Base-by-base conservation (phyloP, 2,329 filamentous ascomycete genomes). In the Aulographum hederae region DNA sequence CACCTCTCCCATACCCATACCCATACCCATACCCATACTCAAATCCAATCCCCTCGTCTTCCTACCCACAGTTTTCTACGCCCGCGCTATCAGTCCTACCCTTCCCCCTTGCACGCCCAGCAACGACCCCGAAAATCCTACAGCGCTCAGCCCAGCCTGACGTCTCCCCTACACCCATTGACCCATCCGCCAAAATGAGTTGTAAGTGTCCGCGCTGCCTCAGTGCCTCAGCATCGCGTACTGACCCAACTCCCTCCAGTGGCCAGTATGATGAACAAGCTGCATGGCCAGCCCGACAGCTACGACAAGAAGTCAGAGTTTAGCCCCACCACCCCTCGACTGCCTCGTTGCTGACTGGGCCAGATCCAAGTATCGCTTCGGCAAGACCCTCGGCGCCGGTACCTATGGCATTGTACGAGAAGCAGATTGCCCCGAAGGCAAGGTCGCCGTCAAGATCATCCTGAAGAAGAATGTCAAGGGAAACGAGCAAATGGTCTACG, bases 391-490 rank as follows among this genome's bases (percentile, higher is more conserved):
- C 36, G 89, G 89, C 49, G 89, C 89, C 38, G 89, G 89, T 45
- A 98, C 89, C 46, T 98, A 98, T 65, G 89, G 89, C 49, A 92
- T 98, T 48, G 89, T 98, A 47, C 74, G 89, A 46, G 89, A 98
- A 59, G 89, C 89, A 37, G 84, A 94, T 38, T 70, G 80, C 43
- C 72, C 77, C 26, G 67, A 69, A 14, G 81, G 82, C 53, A 78
- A 93, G 64, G 85, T 92, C 38, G 89, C 89, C 26, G 71, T 98
- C 57, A 98, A 98, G 67, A 95, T 98, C 53, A 98, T 98, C 55
- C 64, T 95, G 48, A 98, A 98, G 70, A 94, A 93, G 65, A 95
- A 93, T 57, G 86, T 98, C 52, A 91, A 85, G 54, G 86, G 85
- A 41, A 95, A 95, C 47, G 89, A 98, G 63, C 73, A 78, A 54